Evolutionary conservation across 495 filamentous ascomycete species (phyloP), one percentile per base, ranked within the genome.

Genomic region (Podospora australis): DNA sequence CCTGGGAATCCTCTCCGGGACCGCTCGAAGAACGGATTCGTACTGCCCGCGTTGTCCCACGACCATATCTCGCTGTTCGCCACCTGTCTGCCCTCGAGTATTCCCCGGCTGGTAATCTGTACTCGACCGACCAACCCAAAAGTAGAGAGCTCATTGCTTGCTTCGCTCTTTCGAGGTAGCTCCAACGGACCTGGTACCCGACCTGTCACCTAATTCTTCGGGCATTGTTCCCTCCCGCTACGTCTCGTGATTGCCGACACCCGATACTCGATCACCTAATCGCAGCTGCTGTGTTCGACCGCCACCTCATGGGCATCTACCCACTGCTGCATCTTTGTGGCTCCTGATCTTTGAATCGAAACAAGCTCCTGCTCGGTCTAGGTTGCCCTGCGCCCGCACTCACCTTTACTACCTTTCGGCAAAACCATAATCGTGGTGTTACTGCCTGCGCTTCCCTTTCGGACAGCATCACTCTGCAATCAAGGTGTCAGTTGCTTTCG

Each of bases 41-140:
- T 41, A 22, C 39, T 46, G 32, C 21, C 43, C 39, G 32, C 32
- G 19, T 36, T 49, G 49, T 50, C 43, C 47, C 39, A 59, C 57
- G 46, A 56, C 39, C 50, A 53, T 50, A 50, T 44, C 44, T 50
- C 47, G 50, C 53, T 49, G 44, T 50, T 30, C 25, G 39, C 48
- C 44, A 48, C 44, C 13, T 28, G n/a, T 35, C 28, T 38, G 21
- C n/a, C 25, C 17, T 22, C 35, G 26, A 21, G 21, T 4, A 40
- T 8, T 28, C 22, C 11, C 42, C 17, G 44, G 6, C 24, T 35
- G 29, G 17, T 20, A n/a, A 43, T 45, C 39, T 38, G 5, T 14
- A 29, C 16, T 10, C 16, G 16, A 7, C n/a, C 23, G 8, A 16
- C 29, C 17, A 30, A 20, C 17, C 23, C 17, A 9, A 25, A n/a